Conservation (phyloP, 495 filamentous ascomycete genomes). For the Pyrenopolyporus hunteri region DNA sequence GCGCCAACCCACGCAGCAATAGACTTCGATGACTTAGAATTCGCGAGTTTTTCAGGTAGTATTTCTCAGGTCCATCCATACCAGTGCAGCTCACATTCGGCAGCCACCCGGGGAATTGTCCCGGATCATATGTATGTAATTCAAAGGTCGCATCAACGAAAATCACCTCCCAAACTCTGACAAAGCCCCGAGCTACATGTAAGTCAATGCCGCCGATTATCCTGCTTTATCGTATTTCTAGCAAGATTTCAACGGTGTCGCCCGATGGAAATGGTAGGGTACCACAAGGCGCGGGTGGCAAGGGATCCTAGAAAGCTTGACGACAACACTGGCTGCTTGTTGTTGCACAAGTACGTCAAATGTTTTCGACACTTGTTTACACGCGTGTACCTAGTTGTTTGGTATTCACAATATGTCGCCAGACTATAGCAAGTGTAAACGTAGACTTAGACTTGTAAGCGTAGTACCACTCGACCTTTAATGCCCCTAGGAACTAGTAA, state of each 20-base stretch:
- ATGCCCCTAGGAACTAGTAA: too few species aligned
- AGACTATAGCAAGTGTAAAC: neutral
- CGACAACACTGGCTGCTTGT: neutral
- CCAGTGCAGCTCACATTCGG: neutral
- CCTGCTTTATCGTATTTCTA: too few species aligned
- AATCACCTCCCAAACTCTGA: conserved; percentile 30
- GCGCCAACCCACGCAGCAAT: neutral
- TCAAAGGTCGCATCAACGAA: conserved; percentile 28
- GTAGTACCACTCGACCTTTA: neutral
- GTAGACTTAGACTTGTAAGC: neutral
- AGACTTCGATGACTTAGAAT: neutral
- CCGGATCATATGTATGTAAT: neutral
- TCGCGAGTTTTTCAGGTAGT: neutral
- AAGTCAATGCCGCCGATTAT: neutral
- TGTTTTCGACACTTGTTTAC: neutral
- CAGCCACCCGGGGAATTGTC: conserved; percentile 21
- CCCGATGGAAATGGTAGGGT: conserved; percentile 4
- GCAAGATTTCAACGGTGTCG: neutral
- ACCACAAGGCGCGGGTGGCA: neutral
- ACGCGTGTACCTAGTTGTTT: neutral
- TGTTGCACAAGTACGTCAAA: conserved; percentile 2
- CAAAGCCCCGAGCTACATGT: conserved; percentile 22
- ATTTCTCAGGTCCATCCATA: neutral
- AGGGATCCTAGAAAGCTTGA: conserved; percentile 8
- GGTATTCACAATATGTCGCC: neutral